Evolutionary conservation across 2,329 filamentous ascomycete species (phyloP).

Genomic region (Exophiala sideris): DNA sequence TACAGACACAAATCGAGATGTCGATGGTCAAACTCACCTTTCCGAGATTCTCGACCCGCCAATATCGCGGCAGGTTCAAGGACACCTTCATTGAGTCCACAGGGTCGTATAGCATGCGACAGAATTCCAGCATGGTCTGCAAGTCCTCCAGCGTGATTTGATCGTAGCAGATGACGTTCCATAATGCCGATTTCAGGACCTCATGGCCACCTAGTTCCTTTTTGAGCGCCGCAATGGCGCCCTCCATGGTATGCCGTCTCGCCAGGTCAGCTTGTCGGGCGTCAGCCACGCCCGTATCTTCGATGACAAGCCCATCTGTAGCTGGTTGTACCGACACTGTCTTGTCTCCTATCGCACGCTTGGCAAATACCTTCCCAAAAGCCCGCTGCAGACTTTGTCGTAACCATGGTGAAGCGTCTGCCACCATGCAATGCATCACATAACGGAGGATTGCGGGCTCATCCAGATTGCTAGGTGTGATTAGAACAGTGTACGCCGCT

Average conservation of each 20-base stretch:
- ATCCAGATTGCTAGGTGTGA: constrained; percentile 54
- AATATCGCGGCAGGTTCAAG: constrained; percentile 56
- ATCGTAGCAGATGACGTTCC: constrained; percentile 55
- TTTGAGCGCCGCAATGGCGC: constrained; percentile 57
- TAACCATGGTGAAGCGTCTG: constrained; percentile 58
- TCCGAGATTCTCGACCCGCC: constrained; percentile 52
- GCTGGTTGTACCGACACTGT: constrained; percentile 44
- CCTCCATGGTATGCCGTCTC: constrained; percentile 55
- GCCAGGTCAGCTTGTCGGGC: constrained; percentile 53
- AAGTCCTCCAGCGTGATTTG: constrained; percentile 52
- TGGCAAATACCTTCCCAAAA: constrained; percentile 55
- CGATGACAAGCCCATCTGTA: constrained; percentile 53
- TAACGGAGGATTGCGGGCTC: constrained; percentile 53
- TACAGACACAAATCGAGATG: background rate
- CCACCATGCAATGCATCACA: constrained; percentile 55
- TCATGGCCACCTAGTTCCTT: constrained; percentile 49
- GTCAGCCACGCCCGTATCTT: constrained; percentile 52
- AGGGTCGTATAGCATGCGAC: constrained; percentile 54
- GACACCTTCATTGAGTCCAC: constrained; percentile 48
- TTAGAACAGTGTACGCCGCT: constrained; percentile 57
- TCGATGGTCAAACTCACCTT: constrained; percentile 37
- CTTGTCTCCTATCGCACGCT: constrained; percentile 60
- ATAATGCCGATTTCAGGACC: constrained; percentile 52
- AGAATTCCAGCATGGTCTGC: constrained; percentile 56
- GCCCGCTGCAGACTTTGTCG: constrained; percentile 51